Percentiles rank a stretch among this genome's conserved stretches.
These are phyloP conservation scores for Clonostachys rosea DNA, from an alignment of 2,329 filamentous ascomycete species.

Conservation along the genomic window DNA sequence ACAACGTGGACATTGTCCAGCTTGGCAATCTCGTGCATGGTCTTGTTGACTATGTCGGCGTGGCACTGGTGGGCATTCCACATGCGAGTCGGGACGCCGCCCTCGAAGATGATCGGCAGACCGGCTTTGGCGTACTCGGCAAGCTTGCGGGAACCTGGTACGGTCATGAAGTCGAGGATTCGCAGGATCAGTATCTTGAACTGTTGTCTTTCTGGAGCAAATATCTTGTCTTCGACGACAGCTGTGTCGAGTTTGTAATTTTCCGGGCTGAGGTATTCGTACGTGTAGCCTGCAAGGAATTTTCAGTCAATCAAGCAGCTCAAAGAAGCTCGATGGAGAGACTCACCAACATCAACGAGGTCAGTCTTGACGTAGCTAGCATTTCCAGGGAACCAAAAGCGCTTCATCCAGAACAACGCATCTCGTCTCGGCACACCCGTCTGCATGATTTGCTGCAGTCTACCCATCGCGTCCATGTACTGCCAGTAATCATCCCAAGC, in stretches of 20 bases:
- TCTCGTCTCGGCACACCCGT: background rate
- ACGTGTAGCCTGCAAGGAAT: background rate
- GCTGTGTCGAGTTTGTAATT: background rate
- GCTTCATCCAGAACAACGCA: background rate
- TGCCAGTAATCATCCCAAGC: background rate
- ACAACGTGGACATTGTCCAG: no score
- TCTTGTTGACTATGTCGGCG: no score
- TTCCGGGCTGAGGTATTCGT: background rate
- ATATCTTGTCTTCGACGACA: background rate
- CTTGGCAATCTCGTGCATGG: no score
- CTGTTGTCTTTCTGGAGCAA: background rate
- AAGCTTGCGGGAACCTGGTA: conserved; percentile 14
- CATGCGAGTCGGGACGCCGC: background rate
- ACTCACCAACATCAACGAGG: background rate
- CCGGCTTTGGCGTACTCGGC: conserved; percentile 25
- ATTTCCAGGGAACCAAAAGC: background rate
- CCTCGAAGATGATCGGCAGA: conserved; percentile 32
- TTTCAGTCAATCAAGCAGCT: background rate
- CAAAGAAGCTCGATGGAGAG: background rate
- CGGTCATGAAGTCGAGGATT: background rate
- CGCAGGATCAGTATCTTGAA: background rate
- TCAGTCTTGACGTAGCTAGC: background rate
- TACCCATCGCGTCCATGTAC: background rate
- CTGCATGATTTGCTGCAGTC: background rate
- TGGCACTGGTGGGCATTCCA: no score